These are phyloP conservation scores for Wallacemonas rigidus DNA, from an alignment of 208 protist genomes.

Conservation along the genomic window DNA sequence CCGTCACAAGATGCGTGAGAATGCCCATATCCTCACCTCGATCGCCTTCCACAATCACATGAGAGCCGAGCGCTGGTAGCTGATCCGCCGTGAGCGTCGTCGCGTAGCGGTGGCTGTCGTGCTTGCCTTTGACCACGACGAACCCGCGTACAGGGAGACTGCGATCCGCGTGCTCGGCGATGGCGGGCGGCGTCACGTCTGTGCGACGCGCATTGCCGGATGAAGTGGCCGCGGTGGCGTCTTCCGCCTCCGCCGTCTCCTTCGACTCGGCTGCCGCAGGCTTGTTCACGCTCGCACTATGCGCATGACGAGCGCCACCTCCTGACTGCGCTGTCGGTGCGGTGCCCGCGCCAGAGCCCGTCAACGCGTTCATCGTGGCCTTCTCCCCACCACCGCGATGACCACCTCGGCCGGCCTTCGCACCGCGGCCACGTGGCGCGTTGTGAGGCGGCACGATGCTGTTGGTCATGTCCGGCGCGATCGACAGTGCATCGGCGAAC, in stretches of 20 bases:
- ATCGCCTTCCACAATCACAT: conserved; percentile 71
- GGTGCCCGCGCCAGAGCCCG: too few species aligned
- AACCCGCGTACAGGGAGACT: conserved; percentile 35
- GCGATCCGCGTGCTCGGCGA: conserved; percentile 34
- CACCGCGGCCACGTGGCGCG: background rate
- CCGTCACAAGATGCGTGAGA: conserved; percentile 36
- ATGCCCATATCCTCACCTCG: conserved; percentile 62
- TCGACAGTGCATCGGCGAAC: too few species aligned
- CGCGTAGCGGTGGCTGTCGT: conserved; percentile 51
- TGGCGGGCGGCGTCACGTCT: conserved; percentile 12
- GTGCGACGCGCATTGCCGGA: conserved; percentile 10
- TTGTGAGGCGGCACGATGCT: background rate
- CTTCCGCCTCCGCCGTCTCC: too few species aligned
- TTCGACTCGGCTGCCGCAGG: too few species aligned
- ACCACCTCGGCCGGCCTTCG: background rate
- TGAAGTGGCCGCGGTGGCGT: background rate
- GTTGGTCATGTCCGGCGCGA: background rate
- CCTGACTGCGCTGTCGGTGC: too few species aligned
- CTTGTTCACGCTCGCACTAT: too few species aligned
- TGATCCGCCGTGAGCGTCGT: conserved; percentile 21
- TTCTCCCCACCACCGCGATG: background rate
- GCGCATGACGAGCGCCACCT: too few species aligned
- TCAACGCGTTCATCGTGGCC: too few species aligned
- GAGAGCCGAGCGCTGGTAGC: conserved; percentile 32
- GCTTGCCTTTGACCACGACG: conserved; percentile 63